Conservation (phyloP, 2,329 filamentous ascomycete genomes). For the Cercospora sp. region DNA sequence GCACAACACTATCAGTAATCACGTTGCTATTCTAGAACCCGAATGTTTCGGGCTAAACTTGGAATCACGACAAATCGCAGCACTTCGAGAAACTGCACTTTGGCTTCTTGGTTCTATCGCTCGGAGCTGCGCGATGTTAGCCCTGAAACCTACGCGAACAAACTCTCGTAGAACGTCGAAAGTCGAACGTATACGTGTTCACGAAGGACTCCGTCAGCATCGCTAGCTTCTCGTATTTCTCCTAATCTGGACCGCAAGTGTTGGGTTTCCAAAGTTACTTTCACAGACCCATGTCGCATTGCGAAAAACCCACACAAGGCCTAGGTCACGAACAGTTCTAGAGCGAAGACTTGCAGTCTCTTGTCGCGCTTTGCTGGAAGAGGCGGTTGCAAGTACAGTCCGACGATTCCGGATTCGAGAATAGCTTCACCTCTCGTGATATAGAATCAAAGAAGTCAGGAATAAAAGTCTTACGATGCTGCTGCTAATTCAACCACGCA, state of each 20-base stretch:
- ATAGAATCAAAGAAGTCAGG: background rate
- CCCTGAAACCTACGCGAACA: background rate
- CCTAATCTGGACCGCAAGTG: background rate
- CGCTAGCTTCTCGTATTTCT: background rate
- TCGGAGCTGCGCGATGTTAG: background rate
- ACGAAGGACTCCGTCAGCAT: background rate
- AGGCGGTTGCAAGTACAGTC: background rate
- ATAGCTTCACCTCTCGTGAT: background rate
- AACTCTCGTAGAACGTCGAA: background rate
- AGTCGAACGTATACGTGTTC: background rate
- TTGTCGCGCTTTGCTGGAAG: background rate
- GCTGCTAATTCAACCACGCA: background rate
- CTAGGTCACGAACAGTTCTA: background rate
- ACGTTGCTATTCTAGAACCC: background rate
- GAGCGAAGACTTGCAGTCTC: background rate
- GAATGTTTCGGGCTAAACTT: background rate
- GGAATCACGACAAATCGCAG: background rate
- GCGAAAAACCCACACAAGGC: background rate
- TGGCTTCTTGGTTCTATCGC: background rate
- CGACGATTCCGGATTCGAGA: background rate
- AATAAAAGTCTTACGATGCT: background rate
- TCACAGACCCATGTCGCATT: background rate
- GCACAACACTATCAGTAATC: background rate
- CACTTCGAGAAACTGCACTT: background rate
- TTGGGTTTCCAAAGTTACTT: background rate